Evolutionary conservation across 2,329 filamentous ascomycete species (phyloP).

Genomic region (Tolypocladium endophyticum): DNA sequence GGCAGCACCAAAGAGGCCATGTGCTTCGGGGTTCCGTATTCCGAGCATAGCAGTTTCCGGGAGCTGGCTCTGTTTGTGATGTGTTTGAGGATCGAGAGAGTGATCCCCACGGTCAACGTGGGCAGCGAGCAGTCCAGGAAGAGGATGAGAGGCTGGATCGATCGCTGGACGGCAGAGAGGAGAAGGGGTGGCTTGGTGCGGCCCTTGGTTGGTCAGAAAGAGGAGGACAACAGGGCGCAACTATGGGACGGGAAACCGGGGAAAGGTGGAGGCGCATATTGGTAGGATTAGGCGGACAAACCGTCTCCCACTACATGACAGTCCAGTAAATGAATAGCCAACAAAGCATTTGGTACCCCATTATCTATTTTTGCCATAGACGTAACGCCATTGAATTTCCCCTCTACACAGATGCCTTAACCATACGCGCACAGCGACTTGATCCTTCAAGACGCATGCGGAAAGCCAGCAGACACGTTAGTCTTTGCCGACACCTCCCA

Average conservation of each 20-base stretch:
- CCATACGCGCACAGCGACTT: background rate
- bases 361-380: background rate
- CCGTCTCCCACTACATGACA: background rate
- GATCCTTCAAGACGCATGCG: background rate
- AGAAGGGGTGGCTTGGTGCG: constrained; percentile 41
- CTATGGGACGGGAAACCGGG: constrained; percentile 29
- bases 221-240: constrained; percentile 12
- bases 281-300: constrained; percentile 11
- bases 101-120: constrained; percentile 89
- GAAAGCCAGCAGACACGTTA: background rate
- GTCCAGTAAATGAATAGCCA: background rate
- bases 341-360: background rate
- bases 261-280: constrained; percentile 28
- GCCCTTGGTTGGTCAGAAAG: constrained; percentile 29
- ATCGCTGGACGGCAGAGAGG: constrained; percentile 51
- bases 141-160: constrained; percentile 55
- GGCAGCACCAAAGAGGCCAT: constrained; percentile 74
- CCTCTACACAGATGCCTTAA: background rate
- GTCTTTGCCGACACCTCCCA: background rate
- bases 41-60: constrained; percentile 88
- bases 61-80: constrained; percentile 93
- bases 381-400: background rate
- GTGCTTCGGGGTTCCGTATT: constrained; percentile 92
- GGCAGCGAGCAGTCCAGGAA: constrained; percentile 46
- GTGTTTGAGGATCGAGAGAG: constrained; percentile 72